Conservation (phyloP, 148 eudicot species). For the Chenopodium formosanum region DNA sequence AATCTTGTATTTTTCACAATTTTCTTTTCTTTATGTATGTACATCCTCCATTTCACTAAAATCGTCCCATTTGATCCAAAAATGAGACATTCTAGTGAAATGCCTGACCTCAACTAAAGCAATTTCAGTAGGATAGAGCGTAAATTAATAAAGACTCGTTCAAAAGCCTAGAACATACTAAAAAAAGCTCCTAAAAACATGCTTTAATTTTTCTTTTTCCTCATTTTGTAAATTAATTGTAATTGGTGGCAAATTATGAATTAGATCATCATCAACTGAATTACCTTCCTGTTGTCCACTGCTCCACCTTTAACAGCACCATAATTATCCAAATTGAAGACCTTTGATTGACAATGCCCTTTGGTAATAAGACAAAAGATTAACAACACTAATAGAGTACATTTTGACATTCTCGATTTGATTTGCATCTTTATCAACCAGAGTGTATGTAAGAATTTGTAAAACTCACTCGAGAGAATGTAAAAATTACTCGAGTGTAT, state of each 20-base stretch:
- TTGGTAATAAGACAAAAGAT: constrained; percentile 13
- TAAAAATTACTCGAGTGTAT: too few species aligned
- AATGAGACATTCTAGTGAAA: too few species aligned
- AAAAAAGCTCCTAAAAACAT: background rate
- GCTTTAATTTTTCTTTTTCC: background rate
- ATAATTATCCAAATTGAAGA: constrained; percentile 31
- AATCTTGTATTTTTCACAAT: too few species aligned
- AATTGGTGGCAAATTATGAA: background rate
- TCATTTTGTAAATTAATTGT: too few species aligned
- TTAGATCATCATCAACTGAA: background rate
- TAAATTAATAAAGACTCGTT: too few species aligned
- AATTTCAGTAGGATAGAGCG: too few species aligned
- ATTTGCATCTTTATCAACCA: background rate
- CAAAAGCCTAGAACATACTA: background rate
- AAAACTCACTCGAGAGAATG: background rate
- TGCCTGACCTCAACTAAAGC: too few species aligned
- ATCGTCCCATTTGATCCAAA: too few species aligned
- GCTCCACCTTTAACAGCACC: constrained; percentile 29
- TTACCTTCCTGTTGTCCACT: constrained; percentile 28
- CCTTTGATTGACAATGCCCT: constrained; percentile 30
- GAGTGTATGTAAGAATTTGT: background rate
- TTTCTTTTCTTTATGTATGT: too few species aligned
- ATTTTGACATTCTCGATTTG: background rate
- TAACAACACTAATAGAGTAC: background rate
- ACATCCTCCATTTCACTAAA: too few species aligned